phyloP scores from a whole-genome alignment of 495 filamentous ascomycete genomes.

The Penicillium cinerascens region DNA sequence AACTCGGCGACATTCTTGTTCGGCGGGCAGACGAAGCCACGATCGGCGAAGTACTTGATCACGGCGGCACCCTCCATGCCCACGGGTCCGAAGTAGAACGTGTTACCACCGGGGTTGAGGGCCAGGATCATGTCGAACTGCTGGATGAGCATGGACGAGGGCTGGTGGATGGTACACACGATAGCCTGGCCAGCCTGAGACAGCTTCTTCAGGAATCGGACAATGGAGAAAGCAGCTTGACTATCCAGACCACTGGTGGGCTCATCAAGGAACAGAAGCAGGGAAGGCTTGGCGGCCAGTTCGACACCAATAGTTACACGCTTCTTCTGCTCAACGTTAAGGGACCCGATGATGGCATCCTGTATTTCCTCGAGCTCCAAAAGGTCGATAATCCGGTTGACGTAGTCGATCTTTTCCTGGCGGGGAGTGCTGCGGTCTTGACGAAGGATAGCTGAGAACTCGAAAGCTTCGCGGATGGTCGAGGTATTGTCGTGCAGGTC shows the following conservation, averaged over 20 bases:
- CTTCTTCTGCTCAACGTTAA: conserved; percentile 67
- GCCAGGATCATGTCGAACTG: conserved; percentile 75
- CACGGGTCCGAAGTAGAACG: conserved; percentile 71
- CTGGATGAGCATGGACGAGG: conserved; percentile 65
- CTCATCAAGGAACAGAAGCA: conserved; percentile 80
- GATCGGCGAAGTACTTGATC: conserved; percentile 63
- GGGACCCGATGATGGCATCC: conserved; percentile 51
- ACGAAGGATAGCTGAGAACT: conserved; percentile 63
- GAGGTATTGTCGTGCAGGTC: conserved; percentile 72
- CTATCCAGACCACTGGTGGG: conserved; percentile 81
- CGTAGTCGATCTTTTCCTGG: conserved; percentile 57
- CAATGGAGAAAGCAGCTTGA: conserved; percentile 78
- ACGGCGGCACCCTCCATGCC: conserved; percentile 60
- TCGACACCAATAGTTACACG: conserved; percentile 90
- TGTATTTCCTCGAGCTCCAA: conserved; percentile 55
- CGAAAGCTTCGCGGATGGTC: conserved; percentile 63
- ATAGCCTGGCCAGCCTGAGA: conserved; percentile 71
- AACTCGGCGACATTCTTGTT: conserved; percentile 80
- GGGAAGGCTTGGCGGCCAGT: conserved; percentile 77
- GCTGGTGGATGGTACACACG: conserved; percentile 82
- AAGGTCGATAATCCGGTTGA: conserved; percentile 58
- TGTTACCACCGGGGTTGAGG: conserved; percentile 65
- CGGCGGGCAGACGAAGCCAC: conserved; percentile 57
- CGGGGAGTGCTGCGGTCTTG: conserved; percentile 50
- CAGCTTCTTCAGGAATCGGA: conserved; percentile 81